Evolutionary conservation across 2,329 filamentous ascomycete genomes (phyloP).

Genomic region (Fusarium burgessii): DNA sequence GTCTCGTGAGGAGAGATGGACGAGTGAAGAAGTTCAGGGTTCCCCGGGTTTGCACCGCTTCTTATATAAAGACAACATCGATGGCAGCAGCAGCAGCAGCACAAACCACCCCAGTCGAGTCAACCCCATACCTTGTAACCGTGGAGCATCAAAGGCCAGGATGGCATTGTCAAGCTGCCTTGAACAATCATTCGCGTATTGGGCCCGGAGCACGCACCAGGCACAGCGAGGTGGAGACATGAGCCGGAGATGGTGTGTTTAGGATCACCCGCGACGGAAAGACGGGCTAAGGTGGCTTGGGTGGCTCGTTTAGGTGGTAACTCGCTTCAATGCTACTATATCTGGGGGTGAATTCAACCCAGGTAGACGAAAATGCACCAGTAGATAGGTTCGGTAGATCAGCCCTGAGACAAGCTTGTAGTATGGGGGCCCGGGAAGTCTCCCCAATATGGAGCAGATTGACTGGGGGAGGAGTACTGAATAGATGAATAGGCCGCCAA

Average conservation of each 20-base stretch:
- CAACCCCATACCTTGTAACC: slow-evolving; percentile 21
- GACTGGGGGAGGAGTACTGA: neutral
- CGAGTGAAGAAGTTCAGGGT: slow-evolving; percentile 12
- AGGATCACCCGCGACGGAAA: slow-evolving; percentile 40
- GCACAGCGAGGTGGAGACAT: slow-evolving; percentile 30
- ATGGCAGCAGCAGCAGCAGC: slow-evolving; percentile 3
- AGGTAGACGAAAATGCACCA: slow-evolving; percentile 6
- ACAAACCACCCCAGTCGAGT: neutral
- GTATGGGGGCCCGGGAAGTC: neutral
- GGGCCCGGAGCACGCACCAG: slow-evolving; percentile 23
- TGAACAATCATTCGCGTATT: slow-evolving; percentile 10
- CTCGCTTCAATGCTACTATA: slow-evolving; percentile 2
- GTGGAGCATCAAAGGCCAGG: slow-evolving; percentile 5
- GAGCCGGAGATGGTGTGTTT: slow-evolving; percentile 35
- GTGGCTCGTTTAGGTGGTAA: slow-evolving; percentile 7
- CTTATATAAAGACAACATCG: slow-evolving; percentile 44
- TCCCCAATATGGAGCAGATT: slow-evolving; percentile 8
- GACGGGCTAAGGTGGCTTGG: slow-evolving; percentile 35
- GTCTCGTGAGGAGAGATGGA: slow-evolving; percentile 33
- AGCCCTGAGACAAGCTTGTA: slow-evolving; percentile 14
- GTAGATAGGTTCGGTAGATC: slow-evolving; percentile 34
- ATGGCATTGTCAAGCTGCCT: neutral
- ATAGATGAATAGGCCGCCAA: slow-evolving; percentile 5
- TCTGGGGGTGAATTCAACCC: slow-evolving; percentile 1
- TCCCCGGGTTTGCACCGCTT: slow-evolving; percentile 31